Conservation (phyloP, 192 early-diverging fungal genomes). For the Geranomyces variabilis region DNA sequence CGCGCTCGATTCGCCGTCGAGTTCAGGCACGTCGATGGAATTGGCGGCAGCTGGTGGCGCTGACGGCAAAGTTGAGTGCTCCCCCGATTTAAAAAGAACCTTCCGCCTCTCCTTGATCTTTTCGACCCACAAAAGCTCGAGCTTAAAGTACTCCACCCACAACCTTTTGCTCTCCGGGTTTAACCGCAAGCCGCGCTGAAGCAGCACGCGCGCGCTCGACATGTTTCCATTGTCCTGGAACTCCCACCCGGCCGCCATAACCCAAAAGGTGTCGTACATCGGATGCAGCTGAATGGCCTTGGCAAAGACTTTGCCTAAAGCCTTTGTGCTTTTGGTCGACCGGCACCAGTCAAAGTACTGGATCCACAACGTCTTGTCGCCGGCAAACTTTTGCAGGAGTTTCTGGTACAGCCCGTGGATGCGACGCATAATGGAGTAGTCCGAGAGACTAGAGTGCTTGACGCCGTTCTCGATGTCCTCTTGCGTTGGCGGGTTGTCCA, state of each 20-base stretch:
- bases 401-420: slow-evolving; percentile 83
- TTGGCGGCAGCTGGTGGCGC: slow-evolving; percentile 30
- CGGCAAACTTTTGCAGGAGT: slow-evolving; percentile 74
- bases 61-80: slow-evolving; percentile 32
- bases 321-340: slow-evolving; percentile 51
- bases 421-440: slow-evolving; percentile 73
- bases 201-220: slow-evolving; percentile 74
- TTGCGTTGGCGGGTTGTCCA: slow-evolving; percentile 46
- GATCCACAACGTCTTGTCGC: slow-evolving; percentile 83
- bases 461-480: slow-evolving; percentile 22
- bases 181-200: slow-evolving; percentile 85
- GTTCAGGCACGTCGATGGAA: slow-evolving; percentile 11
- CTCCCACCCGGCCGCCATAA: slow-evolving; percentile 89
- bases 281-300: slow-evolving; percentile 88
- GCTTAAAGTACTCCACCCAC: slow-evolving; percentile 92
- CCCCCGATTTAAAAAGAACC: slow-evolving; percentile 67
- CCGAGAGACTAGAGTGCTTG: slow-evolving; percentile 59
- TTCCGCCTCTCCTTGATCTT: slow-evolving; percentile 81
- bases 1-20: slow-evolving; percentile 14
- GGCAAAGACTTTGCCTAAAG: slow-evolving; percentile 76
- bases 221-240: slow-evolving; percentile 83
- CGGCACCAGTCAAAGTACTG: slow-evolving; percentile 89
- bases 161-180: slow-evolving; percentile 72
- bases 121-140: slow-evolving; percentile 87
- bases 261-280: slow-evolving; percentile 80